Base-by-base conservation (phyloP, 768 basidiomycete species). In the Rubroboletus pulcherrimus region DNA sequence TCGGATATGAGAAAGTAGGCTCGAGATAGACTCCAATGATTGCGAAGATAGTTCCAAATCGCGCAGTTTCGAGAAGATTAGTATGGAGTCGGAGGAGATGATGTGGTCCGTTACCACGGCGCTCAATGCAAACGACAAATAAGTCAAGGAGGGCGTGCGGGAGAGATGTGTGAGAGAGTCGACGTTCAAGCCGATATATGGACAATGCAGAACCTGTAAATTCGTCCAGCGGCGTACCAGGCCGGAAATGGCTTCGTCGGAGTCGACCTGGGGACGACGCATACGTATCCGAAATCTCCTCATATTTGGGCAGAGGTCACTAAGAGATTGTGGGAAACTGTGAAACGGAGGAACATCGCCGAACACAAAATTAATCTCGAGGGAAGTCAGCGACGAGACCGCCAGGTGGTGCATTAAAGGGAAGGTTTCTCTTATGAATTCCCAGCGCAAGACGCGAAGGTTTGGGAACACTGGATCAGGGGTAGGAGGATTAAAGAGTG, bases 361-460 rank as follows among this genome's bases (percentile, higher is more conserved):
- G 14, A 60, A 60, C 14, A 63, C 54, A 31, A 63, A 61, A 17
- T 63, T 54, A 39, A 64, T 61, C 11, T 64, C 59, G 43, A 64
- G 55, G 24, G 62, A 64, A 4, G 59, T 64, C 14, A 63, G 30
- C 12, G 58, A 44, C 4, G 50, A 10, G 30, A 57, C 63, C 2
- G 63, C 53, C 4, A 63, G 29, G 19, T 63, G 62, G 43, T 42
- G 45, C 54, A 64, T 60, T 4, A 63, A 17, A 7, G 58, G 54
- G 24, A 63, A 63, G 0, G 62, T 53, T 26, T 61, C 59, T 35
- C 37, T 38, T 6, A 64, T 19, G 39, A 64, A 63, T 24, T 63
- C 62, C 62, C 62, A 63, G n/a, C 49, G 62, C 46, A 63, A n/a
- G 3, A 41, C 17, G n/a, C 62, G 62, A 30, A 63, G 62, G 37